A percentile compares a stretch with the other conserved stretches of the same genome.
Conservation (phyloP, 2,329 filamentous ascomycete species). For the Pestalotiopsis sp. region DNA sequence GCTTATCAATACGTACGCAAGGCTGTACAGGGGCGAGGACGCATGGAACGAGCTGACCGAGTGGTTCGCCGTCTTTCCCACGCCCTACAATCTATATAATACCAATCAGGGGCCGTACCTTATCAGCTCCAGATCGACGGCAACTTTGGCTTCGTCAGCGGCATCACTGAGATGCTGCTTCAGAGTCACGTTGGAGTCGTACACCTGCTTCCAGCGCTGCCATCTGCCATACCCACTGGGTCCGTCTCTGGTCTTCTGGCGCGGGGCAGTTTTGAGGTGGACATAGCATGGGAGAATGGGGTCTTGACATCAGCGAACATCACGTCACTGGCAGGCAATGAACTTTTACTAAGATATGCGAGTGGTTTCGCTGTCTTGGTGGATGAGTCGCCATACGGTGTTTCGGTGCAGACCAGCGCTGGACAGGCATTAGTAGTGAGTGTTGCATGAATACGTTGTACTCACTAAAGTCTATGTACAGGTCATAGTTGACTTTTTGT, state of each 20-base stretch:
- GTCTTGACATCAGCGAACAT: slow-evolving; percentile 21
- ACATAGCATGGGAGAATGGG: slow-evolving; percentile 21
- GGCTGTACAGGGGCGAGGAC: slow-evolving; percentile 38
- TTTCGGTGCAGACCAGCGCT: slow-evolving; percentile 15
- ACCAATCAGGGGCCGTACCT: slow-evolving; percentile 16
- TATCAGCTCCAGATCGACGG: slow-evolving; percentile 48
- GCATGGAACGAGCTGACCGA: slow-evolving; percentile 35
- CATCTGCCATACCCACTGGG: slow-evolving; percentile 20
- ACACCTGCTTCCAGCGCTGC: slow-evolving; percentile 28
- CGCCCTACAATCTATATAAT: slow-evolving; percentile 37
- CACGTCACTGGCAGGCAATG: slow-evolving; percentile 20
- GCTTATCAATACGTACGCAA: slow-evolving; percentile 46
- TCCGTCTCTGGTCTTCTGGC: slow-evolving; percentile 22
- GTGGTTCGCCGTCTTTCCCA: slow-evolving; percentile 36
- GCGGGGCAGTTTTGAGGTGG: slow-evolving; percentile 22
- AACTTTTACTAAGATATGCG: slow-evolving; percentile 20
- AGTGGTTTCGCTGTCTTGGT: slow-evolving; percentile 19
- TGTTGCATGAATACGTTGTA: neutral
- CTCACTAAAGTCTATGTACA: too few relatives aligned
- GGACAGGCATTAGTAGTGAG: neutral
- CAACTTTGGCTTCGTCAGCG: slow-evolving; percentile 48
- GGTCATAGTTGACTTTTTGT: too few relatives aligned
- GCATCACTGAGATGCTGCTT: slow-evolving; percentile 45
- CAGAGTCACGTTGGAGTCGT: slow-evolving; percentile 34
- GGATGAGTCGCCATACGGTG: slow-evolving; percentile 18